Base-by-base conservation (phyloP, 2,329 filamentous ascomycete genomes). In the Trichoderma sp. region DNA sequence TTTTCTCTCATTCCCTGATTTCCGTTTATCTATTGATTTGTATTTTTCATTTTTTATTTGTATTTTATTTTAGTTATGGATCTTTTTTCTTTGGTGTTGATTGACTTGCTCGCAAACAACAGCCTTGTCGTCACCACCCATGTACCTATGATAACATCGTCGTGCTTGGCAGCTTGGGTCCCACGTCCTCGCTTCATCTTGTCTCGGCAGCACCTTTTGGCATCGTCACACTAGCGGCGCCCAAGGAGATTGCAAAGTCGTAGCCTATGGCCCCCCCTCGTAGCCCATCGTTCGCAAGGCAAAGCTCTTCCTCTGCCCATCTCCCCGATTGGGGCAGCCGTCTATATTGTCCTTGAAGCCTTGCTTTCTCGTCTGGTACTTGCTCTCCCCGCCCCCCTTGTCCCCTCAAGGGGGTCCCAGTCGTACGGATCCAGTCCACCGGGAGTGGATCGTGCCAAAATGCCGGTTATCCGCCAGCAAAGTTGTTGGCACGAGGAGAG, bases 391-490 rank as follows among this genome's bases (percentile, higher is more conserved):
- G 18, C 51, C 21, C 32, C 64, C 26, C 30, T 56, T 32, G 28
- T n/a, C 28, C 51, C 34, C 65, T 68, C 65, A 68, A 60, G 34
- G 65, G 64, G 53, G 43, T 26, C 34, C 65, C 56, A 68, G 65
- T 39, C 53, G 53, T 43, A 68, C 65, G 65, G 65, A 68, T 68
- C 65, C 65, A 68, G 65, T 32, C 65, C 65, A 68, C 65, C 56
- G 65, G 65, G 53, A 58, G 65, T 68, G 65, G 65, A 68, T 28
- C 65, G 65, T 65, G 36, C 69, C 69, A 65, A 63, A 51, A 53
- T 71, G 69, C 69, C 69, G 69, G 69, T 71, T 71, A 71, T 71
- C 69, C 69, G 69, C 69, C 58, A 64, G 57, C 57, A 36, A n/a
- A 24, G 9, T 15, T 58, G 26, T 15, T 47, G 39, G 39, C 39